Conservation (phyloP, 2,329 filamentous ascomycete species). For the Chrysoporthe austroafricana region DNA sequence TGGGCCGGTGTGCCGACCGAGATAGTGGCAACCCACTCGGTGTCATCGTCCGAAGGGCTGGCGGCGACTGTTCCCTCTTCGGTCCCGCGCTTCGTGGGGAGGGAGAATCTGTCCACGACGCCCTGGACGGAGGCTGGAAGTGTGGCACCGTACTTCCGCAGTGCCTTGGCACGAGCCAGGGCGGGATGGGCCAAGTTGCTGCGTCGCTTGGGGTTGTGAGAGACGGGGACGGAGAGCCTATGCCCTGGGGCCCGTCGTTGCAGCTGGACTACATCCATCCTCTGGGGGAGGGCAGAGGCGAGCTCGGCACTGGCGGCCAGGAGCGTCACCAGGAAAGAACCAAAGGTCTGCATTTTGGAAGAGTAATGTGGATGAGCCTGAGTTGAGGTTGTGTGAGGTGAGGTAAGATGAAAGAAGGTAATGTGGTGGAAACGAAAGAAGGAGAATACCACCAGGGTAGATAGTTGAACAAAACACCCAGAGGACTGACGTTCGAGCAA, state of each 20-base stretch:
- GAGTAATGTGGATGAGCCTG: neutral
- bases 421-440: neutral
- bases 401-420: neutral
- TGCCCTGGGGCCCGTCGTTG: constrained; percentile 13
- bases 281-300: constrained; percentile 28
- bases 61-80: constrained; percentile 22
- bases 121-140: constrained; percentile 26
- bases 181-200: constrained; percentile 27
- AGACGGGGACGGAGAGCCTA: constrained; percentile 25
- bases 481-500: neutral
- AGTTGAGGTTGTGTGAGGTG: neutral
- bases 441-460: constrained; percentile 11
- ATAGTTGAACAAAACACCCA: neutral
- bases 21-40: constrained; percentile 25
- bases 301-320: constrained; percentile 30
- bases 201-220: constrained; percentile 25
- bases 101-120: constrained; percentile 26
- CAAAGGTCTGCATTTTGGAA: constrained; percentile 28
- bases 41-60: constrained; percentile 14
- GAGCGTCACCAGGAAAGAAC: constrained; percentile 26
- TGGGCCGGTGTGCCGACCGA: constrained; percentile 36
- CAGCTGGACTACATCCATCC: constrained; percentile 20
- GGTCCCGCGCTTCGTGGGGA: constrained; percentile 18
- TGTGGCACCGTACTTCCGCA: constrained; percentile 29
- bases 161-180: constrained; percentile 30